A percentile compares a stretch with the other conserved stretches of the same genome.
Conservation (phyloP, 441 rosid genomes). For the Corymbia calophylla region DNA sequence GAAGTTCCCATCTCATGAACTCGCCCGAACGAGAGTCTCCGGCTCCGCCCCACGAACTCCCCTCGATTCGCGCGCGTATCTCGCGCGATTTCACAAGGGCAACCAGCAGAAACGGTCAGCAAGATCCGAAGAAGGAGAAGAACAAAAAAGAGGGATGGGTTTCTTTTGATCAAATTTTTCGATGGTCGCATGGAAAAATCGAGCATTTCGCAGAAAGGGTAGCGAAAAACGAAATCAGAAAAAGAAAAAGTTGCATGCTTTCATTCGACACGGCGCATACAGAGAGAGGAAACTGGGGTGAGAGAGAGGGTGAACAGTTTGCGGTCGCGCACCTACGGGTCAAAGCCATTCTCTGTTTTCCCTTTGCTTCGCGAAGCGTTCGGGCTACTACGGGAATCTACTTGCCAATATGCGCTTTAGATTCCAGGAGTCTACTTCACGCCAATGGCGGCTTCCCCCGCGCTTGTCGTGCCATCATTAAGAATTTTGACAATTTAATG, state of each 20-base stretch:
- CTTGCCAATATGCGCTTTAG: background rate
- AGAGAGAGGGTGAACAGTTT: background rate
- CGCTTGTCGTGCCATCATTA: background rate
- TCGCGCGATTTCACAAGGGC: background rate
- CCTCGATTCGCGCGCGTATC: background rate
- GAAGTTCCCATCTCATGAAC: background rate
- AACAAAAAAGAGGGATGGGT: background rate
- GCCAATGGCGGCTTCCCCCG: background rate
- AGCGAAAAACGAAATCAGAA: background rate
- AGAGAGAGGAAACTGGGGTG: background rate
- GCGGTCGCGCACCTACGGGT: background rate
- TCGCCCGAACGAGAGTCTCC: background rate
- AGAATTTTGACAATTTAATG: background rate
- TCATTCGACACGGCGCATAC: background rate
- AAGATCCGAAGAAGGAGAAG: background rate
- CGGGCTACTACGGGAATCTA: background rate
- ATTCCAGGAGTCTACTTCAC: background rate
- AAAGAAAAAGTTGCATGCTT: background rate
- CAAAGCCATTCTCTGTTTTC: background rate
- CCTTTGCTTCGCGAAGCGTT: background rate
- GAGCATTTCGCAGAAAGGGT: background rate
- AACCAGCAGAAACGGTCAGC: background rate
- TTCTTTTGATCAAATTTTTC: background rate
- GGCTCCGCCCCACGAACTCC: background rate
- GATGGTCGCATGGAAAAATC: background rate